Conservation (phyloP, 176 grass and related monocot species). For the Phoenix roebelenii region DNA sequence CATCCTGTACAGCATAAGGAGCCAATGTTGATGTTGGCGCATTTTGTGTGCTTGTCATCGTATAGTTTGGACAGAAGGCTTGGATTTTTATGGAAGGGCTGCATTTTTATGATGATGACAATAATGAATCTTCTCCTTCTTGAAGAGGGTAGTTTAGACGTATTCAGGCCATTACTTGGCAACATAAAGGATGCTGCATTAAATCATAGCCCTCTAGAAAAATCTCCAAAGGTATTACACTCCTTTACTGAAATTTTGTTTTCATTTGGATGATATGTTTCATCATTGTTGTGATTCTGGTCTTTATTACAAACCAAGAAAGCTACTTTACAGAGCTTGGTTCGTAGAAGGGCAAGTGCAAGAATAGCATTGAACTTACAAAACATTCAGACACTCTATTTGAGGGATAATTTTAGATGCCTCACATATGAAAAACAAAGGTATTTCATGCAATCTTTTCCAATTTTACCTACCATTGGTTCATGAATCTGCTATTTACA, state of each 20-base stretch:
- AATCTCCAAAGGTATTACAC: conserved; percentile 14
- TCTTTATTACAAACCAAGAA: conserved; percentile 1
- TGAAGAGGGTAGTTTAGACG: conserved; percentile 21
- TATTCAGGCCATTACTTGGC: conserved; percentile 14
- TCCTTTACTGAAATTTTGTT: neutral
- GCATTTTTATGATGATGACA: conserved; percentile 61
- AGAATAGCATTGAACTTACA: conserved; percentile 21
- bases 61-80: conserved; percentile 33
- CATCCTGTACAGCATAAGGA: conserved; percentile 7
- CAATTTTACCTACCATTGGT: neutral
- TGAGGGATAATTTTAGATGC: conserved; percentile 1
- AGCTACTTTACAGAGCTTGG: conserved; percentile 10
- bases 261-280: neutral
- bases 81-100: conserved; percentile 44
- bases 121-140: conserved; percentile 41
- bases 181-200: conserved; percentile 15
- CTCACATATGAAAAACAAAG: neutral
- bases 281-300: neutral
- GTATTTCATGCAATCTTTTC: neutral
- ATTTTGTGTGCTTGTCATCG: conserved; percentile 41
- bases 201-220: neutral
- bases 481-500: neutral
- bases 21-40: conserved; percentile 28
- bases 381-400: conserved; percentile 15
- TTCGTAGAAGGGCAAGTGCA: conserved; percentile 13